Base-by-base conservation (phyloP, 139 green algal genomes). In the Chlorella ohadii region DNA sequence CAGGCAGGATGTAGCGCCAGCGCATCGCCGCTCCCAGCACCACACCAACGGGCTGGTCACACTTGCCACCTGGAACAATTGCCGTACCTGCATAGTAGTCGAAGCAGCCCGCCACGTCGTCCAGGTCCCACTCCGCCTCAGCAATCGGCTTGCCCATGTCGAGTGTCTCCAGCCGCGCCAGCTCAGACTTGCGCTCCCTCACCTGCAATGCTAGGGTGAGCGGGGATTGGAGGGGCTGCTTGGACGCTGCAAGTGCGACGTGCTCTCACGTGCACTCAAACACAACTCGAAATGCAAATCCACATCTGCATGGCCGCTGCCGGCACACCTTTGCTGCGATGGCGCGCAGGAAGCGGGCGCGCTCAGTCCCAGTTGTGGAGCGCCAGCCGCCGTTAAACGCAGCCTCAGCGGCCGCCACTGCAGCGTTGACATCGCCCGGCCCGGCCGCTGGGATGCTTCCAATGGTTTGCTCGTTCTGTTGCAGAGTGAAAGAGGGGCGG, bases 61-160 rank as follows among this genome's bases (percentile, higher is more conserved):
- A n/a, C n/a, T n/a, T n/a, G n/a, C n/a, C n/a, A n/a, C n/a, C n/a
- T n/a, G n/a, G n/a, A n/a, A n/a, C n/a, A n/a, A n/a, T n/a, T n/a
- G n/a, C n/a, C 70, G 28, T 27, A 77, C 70, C 70, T 25, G 78
- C 78, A 66, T 97, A 98, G 85, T 94, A 98, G 38, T 94, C 89
- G 73, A 97, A 96, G 85, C 91, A 95, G 16, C 63, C 82, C 0
- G 92, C 93, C 39, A 75, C 80, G 56, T 85, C 80, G n/a, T 85
- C 80, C 86, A 98, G 93, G 88, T 98, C 95, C 94, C 93, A 97
- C 78, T 95, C 91, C 16, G 93, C 87, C 91, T 98, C 95, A 4
- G 94, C 91, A 15, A 98, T 92, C 0, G 95, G 94, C 89, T 98
- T 98, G 41, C 95, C 95, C 57, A 83, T 93, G 89, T 98, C 94